Conservation (phyloP, 768 basidiomycete genomes). For the Hebeloma cylindrosporum region DNA sequence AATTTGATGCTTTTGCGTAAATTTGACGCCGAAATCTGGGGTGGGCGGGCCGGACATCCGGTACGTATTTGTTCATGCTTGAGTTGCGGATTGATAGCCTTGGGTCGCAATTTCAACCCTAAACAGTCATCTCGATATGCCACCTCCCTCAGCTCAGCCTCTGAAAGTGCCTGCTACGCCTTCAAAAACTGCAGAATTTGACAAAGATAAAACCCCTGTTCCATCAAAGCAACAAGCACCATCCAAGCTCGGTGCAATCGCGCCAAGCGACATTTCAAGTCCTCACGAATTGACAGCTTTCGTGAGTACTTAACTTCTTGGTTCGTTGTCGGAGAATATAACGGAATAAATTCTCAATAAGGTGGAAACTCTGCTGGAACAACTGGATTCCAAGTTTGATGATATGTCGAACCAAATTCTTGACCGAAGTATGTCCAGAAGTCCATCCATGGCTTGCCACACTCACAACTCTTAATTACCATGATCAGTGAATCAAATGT, state of each 20-base stretch:
- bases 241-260: slow-evolving; percentile 41
- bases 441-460: not conserved
- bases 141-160: slow-evolving; percentile 60
- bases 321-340: not conserved
- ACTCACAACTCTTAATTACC: not conserved
- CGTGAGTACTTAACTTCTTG: slow-evolving; percentile 48
- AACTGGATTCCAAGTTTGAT: slow-evolving; percentile 89
- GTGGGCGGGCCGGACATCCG: no score
- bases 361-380: slow-evolving; percentile 87
- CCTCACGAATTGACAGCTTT: slow-evolving; percentile 95
- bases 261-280: slow-evolving; percentile 74
- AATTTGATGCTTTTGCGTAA: no score
- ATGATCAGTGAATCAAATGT: slow-evolving; percentile 88
- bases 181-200: slow-evolving; percentile 41
- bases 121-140: slow-evolving; percentile 7
- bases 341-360: slow-evolving; percentile 27
- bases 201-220: slow-evolving; percentile 55
- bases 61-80: no score
- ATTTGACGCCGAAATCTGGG: no score
- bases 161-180: slow-evolving; percentile 66
- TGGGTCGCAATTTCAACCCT: not conserved
- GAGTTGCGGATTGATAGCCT: no score
- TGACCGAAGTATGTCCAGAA: slow-evolving; percentile 63
- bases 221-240: slow-evolving; percentile 41
- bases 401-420: slow-evolving; percentile 91